Evolutionary conservation across 1,139 yeast species (phyloP), one percentile per base, ranked within the genome.

Genomic region (Groenewaldozyma sp.): DNA sequence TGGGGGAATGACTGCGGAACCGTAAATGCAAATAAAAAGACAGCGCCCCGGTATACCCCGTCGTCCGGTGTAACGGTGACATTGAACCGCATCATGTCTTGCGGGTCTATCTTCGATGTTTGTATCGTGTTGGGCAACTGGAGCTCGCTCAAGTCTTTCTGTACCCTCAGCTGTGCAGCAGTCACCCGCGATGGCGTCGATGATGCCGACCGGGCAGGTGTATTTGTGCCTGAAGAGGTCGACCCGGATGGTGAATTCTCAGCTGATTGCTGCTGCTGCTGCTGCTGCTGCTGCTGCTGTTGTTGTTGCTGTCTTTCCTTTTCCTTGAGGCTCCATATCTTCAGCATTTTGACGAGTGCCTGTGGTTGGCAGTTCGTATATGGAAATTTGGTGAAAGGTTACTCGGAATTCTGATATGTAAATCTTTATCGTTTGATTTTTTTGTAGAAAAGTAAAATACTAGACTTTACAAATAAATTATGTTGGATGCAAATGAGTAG

Each of bases 1-100:
- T 88, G 91, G 1, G 98, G 98, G 62, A 81, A 91, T 51, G 78
- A 79, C 35, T 74, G 74, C 40, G 75, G 74, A 36, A 87, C 71
- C 31, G 67, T 68, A 37, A 88, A 75, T 24, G 69, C 66, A 59
- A 91, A 91, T 29, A 58, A 58, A 63, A 88, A 87, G 17, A 54
- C 57, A 1, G 97, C 97, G 17, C 71, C 70, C 38, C 64, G 62
- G 59, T 88, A 91, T 58, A 72, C 75, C 11, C 97, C 97, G 53
- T 81, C 87, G 48, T 76, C 82, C 1, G 98, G 97, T 26, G 54
- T 59, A 17, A 88, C 71, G 10, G 56, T 54, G 16, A 91, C 69
- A 35, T 68, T 65, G 50, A 88, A 78, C 45, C 73, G 67, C 73
- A 80, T 75, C 40, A 76, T 62, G 54, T 76, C 75, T 20, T 68